These are phyloP conservation scores for Cerioporus squamosus DNA, from an alignment of 1,284 basidiomycete genomes.

Conservation along the genomic window DNA sequence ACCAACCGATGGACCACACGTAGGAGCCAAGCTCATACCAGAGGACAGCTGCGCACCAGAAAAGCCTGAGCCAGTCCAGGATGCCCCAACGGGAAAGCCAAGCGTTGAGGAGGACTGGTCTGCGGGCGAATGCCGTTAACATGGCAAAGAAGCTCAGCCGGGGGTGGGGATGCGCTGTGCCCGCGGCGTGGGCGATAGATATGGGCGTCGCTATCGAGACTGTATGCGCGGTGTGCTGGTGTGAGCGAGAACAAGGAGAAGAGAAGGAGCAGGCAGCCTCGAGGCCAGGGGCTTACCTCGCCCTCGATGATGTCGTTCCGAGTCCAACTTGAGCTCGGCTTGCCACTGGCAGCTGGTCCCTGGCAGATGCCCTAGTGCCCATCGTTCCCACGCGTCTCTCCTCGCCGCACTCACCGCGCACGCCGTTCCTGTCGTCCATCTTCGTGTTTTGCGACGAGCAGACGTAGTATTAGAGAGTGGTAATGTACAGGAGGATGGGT, in stretches of 20 bases:
- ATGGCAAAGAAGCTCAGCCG: conserved; percentile 11
- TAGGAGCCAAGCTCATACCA: conserved; percentile 70
- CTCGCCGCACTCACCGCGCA: not conserved
- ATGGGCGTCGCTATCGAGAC: not conserved
- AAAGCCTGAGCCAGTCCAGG: conserved; percentile 47
- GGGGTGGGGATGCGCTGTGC: not conserved
- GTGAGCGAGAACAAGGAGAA: not conserved
- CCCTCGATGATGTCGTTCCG: not conserved
- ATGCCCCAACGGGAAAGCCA: conserved; percentile 20
- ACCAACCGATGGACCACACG: conserved; percentile 51
- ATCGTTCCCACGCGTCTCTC: not conserved
- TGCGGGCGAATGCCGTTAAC: conserved; percentile 16
- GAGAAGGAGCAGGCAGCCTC: conserved; percentile 1
- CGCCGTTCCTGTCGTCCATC: not conserved
- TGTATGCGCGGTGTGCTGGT: not conserved
- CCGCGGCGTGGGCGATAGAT: not conserved
- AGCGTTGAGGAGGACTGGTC: conserved; percentile 11
- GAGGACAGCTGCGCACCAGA: conserved; percentile 64
- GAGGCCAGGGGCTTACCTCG: not conserved
- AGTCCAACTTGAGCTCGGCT: not conserved
- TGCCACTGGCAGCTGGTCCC: not conserved
- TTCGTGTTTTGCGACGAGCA: not conserved
- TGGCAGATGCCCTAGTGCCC: not conserved
- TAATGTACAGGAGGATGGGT: no score
- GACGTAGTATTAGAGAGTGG: no score